Conservation (phyloP, 2,329 filamentous ascomycete genomes). For the Ophiostoma tasmaniense region DNA sequence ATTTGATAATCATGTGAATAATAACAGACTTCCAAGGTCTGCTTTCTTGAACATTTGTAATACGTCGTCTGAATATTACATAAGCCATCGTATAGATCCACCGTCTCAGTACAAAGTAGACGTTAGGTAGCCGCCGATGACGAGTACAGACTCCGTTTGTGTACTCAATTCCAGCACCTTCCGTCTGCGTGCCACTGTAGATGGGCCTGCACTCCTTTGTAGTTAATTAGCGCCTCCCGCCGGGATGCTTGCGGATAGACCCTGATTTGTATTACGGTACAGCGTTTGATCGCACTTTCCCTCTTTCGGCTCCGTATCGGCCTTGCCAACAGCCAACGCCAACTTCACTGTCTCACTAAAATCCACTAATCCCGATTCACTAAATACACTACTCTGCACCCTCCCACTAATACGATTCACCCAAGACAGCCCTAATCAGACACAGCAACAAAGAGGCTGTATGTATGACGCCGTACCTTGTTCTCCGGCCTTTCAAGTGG, state of each 20-base stretch:
- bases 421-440: neutral
- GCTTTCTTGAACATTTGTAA: neutral
- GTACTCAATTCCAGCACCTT: neutral
- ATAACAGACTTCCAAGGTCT: no score
- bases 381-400: no score
- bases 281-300: neutral
- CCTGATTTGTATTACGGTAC: neutral
- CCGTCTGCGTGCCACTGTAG: neutral
- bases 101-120: no score
- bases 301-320: constrained; percentile 1
- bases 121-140: no score
- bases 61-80: neutral
- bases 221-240: neutral
- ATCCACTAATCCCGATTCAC: no score
- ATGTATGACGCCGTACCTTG: constrained; percentile 1
- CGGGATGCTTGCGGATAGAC: neutral
- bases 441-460: neutral
- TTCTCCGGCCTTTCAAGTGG: neutral
- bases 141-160: neutral
- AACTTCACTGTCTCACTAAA: no score
- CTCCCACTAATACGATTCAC: neutral
- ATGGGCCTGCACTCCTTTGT: no score
- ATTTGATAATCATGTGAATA: neutral
- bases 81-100: neutral
- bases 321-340: neutral